These are phyloP conservation scores for Ogataea henricii DNA, from an alignment of 805 yeast genomes.

Conservation along the genomic window DNA sequence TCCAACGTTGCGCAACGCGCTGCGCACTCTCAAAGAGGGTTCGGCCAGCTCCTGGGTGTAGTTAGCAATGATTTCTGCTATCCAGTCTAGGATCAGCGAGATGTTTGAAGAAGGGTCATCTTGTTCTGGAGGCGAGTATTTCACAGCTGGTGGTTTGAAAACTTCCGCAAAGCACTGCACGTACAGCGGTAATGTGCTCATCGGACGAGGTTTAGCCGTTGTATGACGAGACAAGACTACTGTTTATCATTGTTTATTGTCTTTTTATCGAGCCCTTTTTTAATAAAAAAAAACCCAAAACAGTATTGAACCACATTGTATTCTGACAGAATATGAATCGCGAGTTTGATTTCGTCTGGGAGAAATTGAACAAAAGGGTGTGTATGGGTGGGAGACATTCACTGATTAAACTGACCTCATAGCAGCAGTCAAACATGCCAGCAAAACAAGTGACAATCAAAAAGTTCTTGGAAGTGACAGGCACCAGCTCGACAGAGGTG, in stretches of 20 bases:
- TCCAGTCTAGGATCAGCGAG: slow-evolving; percentile 30
- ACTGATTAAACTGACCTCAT: too few relatives aligned
- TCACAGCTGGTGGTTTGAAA: slow-evolving; percentile 14
- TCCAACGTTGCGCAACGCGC: slow-evolving; percentile 20
- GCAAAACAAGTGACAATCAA: slow-evolving; percentile 22
- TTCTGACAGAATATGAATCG: slow-evolving; percentile 3
- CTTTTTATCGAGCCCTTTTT: not conserved
- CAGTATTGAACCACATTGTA: slow-evolving; percentile 1
- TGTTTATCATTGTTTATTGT: not conserved
- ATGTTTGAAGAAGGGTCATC: slow-evolving; percentile 30
- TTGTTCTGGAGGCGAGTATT: slow-evolving; percentile 12
- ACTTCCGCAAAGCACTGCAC: slow-evolving; percentile 17
- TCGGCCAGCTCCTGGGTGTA: slow-evolving; percentile 13
- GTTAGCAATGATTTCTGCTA: slow-evolving; percentile 19
- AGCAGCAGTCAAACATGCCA: slow-evolving; percentile 14
- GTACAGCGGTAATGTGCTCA: slow-evolving; percentile 13
- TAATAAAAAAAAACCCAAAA: too few relatives aligned
- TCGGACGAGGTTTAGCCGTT: not conserved
- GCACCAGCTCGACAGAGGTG: slow-evolving; percentile 38
- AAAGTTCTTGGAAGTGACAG: slow-evolving; percentile 45
- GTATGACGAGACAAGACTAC: too few relatives aligned
- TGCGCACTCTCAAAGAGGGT: slow-evolving; percentile 27
- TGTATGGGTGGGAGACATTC: too few relatives aligned
- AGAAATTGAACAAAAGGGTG: too few relatives aligned
- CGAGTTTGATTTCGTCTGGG: not conserved